Evolutionary conservation across 2,329 filamentous ascomycete species (phyloP), one percentile per base, ranked within the genome.

Genomic region (Furcasterigmium furcatum): DNA sequence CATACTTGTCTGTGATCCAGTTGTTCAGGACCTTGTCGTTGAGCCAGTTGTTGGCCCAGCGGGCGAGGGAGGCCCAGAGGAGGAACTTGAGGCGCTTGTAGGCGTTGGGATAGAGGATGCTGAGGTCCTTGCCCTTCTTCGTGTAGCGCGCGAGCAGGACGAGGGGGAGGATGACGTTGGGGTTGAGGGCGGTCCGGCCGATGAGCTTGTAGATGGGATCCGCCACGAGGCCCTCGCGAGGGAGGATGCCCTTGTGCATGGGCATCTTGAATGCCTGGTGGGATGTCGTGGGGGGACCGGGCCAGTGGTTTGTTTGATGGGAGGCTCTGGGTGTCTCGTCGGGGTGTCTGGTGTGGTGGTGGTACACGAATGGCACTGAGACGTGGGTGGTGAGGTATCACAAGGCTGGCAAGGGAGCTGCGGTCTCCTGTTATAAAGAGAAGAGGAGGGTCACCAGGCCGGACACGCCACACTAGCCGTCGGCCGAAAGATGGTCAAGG

Each of bases 61-160:
- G 65, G 9, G 72, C 53, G 18, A 85, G 49, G 4, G 79, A 77
- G 21, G 84, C 58, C 19, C 68, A 71, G 46, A 82, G 67, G 21
- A 84, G 65, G 5, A 65, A 62, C 56, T 75, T 77, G 46, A 88
- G 61, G 35, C 73, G 67, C 30, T 71, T 71, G 48, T 79, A 72
- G 9, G 73, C 68, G 2, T 59, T 66, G 14, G 77, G 72, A 52
- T 82, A 76, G 19, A 79, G 64, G 45, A 75, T 71, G 9, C 71
- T 63, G 16, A 86, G 58, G 43, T 78, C 66, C 45, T 73, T 70
- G 41, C 85, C 85, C 52, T 73, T 73, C 53, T 76, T 70, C n/a
- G 84, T 87, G 67, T 80, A 85, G 22, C 77, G 75, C 9, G 80
- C 77, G 19, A 84, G 69, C 5, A 88, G 72, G 38, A 88, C 56